Evolutionary conservation across 768 basidiomycete genomes (phyloP).

Genomic region (Trametes gibbosa): DNA sequence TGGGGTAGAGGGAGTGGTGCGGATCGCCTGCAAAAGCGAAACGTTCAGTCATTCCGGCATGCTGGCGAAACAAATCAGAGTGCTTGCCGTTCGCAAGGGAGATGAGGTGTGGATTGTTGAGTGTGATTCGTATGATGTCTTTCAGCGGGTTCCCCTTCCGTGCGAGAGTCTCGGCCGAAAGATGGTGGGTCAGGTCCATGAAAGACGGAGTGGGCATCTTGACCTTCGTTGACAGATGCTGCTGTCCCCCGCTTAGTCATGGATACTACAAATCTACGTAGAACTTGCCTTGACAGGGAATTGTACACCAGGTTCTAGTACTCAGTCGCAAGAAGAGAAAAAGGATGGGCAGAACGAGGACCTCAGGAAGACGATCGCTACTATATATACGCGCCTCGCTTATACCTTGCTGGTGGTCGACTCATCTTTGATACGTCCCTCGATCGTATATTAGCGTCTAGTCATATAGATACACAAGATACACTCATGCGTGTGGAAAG

Average conservation of each 20-base stretch:
- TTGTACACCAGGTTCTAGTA: too few species aligned
- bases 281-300: too few species aligned
- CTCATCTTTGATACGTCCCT: too few species aligned
- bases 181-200: constrained; percentile 33
- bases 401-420: not conserved
- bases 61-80: not conserved
- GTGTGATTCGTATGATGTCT: constrained; percentile 29
- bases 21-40: constrained; percentile 31
- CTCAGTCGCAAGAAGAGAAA: too few species aligned
- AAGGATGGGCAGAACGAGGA: too few species aligned
- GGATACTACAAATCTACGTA: not conserved
- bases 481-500: too few species aligned
- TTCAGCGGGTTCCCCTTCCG: constrained; percentile 35
- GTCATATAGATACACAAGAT: too few species aligned
- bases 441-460: too few species aligned
- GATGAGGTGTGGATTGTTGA: constrained; percentile 27
- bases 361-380: too few species aligned
- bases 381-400: not conserved
- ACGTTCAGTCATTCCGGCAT: not conserved
- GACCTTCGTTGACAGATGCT: too few species aligned
- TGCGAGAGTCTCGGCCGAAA: constrained; percentile 31
- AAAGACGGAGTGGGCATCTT: not conserved
- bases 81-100: constrained; percentile 35
- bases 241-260: not conserved
- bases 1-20: constrained; percentile 32